Evolutionary conservation across 495 filamentous ascomycete species (phyloP), one percentile per base, ranked within the genome.

Genomic region (Aspergillus wentii): DNA sequence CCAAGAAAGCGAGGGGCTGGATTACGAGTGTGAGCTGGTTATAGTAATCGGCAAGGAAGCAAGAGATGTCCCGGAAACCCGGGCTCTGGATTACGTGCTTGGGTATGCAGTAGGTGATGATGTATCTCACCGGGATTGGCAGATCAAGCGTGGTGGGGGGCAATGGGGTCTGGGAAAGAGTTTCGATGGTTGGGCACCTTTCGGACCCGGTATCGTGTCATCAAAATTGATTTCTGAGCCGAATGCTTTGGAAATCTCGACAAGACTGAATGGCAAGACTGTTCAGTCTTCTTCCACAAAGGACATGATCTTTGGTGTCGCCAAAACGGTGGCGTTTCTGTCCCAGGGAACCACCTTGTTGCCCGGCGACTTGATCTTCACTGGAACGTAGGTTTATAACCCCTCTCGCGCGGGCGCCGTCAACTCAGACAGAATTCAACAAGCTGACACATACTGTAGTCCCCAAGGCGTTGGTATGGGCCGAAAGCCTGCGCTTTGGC

Each of bases 161-260:
- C 88, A 92, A 60, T 94, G 87, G 88, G 69, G 68, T 0, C 47
- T 90, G 3, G 87, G 87, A 1, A 94, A 94, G 57, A 82, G 86
- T 3, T 92, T 88, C 50, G 87, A 94, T 62, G 83, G 84, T 30
- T 92, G 86, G 86, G 87, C 86, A n/a, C 88, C 87, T 0, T 84
- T 76, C 48, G 88, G 88, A 2, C 88, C 88, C 10, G 86, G 83
- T 0, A 88, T 92, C 47, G 84, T 88, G 15, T 79, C 74, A 23
- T 62, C 67, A 35, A 61, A 58, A n/a, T 28, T 88, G 41, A 83
- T 92, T 46, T 55, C 66, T 22, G 78, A 90, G 52, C 86, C 86
- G 0, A 83, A 87, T 57, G 66, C 58, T 13, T 58, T 89, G 38
- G 65, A 62, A 18, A 88, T 91, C 30, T 62, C 59, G 29, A 86